phyloP scores from a whole-genome alignment of 1,139 yeast genomes.

The Blastobotrys apis region DNA sequence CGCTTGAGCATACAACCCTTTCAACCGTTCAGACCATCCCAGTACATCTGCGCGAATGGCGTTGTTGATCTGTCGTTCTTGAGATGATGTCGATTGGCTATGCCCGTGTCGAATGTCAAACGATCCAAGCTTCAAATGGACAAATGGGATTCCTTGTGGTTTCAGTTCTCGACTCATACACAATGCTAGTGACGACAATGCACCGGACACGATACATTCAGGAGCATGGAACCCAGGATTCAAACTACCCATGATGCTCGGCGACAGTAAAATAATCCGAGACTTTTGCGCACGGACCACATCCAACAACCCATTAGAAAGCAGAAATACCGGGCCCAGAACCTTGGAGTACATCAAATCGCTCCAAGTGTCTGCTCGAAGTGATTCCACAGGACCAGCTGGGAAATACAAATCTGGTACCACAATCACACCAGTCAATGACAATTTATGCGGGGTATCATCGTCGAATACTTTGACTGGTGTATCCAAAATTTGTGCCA shows the following conservation, averaged over 20 bases:
- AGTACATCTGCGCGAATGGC: slow-evolving; percentile 39
- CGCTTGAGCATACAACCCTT: slow-evolving; percentile 36
- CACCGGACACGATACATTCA: slow-evolving; percentile 37
- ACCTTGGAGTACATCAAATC: slow-evolving; percentile 45
- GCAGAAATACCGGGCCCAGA: slow-evolving; percentile 47
- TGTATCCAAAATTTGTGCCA: slow-evolving; percentile 39
- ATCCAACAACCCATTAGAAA: slow-evolving; percentile 54
- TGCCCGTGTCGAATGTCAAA: slow-evolving; percentile 35
- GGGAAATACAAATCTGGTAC: slow-evolving; percentile 65
- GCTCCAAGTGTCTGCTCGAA: slow-evolving; percentile 52
- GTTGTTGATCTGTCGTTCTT: slow-evolving; percentile 31
- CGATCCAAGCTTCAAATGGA: slow-evolving; percentile 37
- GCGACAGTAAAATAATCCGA: slow-evolving; percentile 37
- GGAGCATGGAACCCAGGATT: slow-evolving; percentile 42
- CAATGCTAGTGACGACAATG: slow-evolving; percentile 37
- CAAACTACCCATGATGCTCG: slow-evolving; percentile 38
- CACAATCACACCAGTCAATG: slow-evolving; percentile 55
- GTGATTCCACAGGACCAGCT: slow-evolving; percentile 61
- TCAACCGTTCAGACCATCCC: slow-evolving; percentile 39
- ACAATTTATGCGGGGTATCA: slow-evolving; percentile 49
- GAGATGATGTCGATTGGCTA: slow-evolving; percentile 12
- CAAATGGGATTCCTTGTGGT: slow-evolving; percentile 26
- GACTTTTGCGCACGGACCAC: slow-evolving; percentile 49
- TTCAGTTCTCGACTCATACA: slow-evolving; percentile 39
- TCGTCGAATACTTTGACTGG: slow-evolving; percentile 48